Percentiles rank a stretch among this genome's conserved stretches.
Evolutionary conservation across 257 asterid genomes (phyloP).

Genomic region (Plantago ovata): DNA sequence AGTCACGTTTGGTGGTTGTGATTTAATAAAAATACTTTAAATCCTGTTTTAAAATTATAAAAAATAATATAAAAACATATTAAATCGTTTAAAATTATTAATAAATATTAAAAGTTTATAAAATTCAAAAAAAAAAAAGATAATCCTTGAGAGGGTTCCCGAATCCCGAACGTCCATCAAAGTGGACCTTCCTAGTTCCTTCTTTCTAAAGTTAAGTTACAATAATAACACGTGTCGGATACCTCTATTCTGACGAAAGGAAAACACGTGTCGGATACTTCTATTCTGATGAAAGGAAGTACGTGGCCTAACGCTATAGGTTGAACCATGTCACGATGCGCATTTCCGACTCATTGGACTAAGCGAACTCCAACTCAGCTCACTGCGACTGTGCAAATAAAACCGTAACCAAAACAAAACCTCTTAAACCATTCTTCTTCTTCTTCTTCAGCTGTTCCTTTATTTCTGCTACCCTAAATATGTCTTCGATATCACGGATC

Average conservation of each 20-base stretch:
- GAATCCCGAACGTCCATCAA: too few relatives aligned
- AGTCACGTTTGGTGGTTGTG: too few relatives aligned
- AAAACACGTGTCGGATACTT: neutral
- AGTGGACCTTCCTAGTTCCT: too few relatives aligned
- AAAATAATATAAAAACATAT: too few relatives aligned
- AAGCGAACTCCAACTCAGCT: neutral
- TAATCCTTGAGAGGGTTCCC: too few relatives aligned
- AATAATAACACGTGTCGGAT: neutral
- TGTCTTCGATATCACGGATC: constrained; percentile 43
- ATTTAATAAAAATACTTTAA: too few relatives aligned
- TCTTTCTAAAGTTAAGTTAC: neutral
- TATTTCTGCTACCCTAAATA: neutral
- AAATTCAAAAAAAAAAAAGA: too few relatives aligned
- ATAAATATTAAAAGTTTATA: too few relatives aligned
- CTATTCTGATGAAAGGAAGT: neutral
- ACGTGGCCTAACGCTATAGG: constrained; percentile 12
- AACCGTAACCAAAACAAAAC: neutral
- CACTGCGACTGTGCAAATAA: neutral
- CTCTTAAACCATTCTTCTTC: constrained; percentile 1
- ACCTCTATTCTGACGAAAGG: neutral
- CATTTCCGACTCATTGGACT: neutral
- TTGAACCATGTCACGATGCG: constrained; percentile 11
- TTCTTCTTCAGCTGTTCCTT: neutral
- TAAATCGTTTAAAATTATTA: too few relatives aligned
- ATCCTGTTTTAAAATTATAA: too few relatives aligned